A percentile compares a stretch with the other conserved stretches of the same genome.
These are phyloP conservation scores for Dittrichia graveolens DNA, from an alignment of 129 eudicot genomes.

Conservation along the genomic window DNA sequence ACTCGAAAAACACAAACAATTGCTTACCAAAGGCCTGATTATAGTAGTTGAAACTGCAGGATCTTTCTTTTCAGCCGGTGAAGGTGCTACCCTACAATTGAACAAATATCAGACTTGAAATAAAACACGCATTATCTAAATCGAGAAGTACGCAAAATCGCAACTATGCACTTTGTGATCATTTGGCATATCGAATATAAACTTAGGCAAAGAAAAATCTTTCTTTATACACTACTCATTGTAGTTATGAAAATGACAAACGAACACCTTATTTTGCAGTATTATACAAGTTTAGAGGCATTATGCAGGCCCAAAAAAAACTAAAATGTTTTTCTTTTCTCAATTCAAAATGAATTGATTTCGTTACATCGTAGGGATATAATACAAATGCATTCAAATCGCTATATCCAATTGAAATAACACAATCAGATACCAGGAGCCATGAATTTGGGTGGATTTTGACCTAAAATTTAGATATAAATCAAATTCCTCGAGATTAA, in stretches of 20 bases:
- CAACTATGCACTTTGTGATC: too few species aligned
- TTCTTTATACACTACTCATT: too few species aligned
- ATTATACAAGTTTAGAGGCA: too few species aligned
- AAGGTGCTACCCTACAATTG: slow-evolving; percentile 37
- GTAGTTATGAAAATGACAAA: too few species aligned
- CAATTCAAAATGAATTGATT: too few species aligned
- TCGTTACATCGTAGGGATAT: too few species aligned
- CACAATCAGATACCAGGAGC: slow-evolving; percentile 4
- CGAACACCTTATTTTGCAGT: too few species aligned
- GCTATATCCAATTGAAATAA: background rate
- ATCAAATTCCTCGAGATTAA: background rate
- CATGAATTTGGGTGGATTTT: background rate
- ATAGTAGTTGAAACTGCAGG: slow-evolving; percentile 19
- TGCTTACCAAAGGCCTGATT: slow-evolving; percentile 26
- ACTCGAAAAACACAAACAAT: slow-evolving; percentile 13
- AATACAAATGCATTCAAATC: background rate
- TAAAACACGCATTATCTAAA: background rate
- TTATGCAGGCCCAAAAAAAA: too few species aligned
- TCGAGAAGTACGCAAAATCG: background rate
- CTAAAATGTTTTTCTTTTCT: too few species aligned
- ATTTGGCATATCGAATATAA: too few species aligned
- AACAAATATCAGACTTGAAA: background rate
- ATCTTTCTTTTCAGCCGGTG: slow-evolving; percentile 34
- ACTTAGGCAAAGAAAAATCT: too few species aligned
- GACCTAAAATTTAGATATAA: slow-evolving; percentile 8